phyloP scores from a whole-genome alignment of 495 filamentous ascomycete species.

The Amniculicola lignicola region DNA sequence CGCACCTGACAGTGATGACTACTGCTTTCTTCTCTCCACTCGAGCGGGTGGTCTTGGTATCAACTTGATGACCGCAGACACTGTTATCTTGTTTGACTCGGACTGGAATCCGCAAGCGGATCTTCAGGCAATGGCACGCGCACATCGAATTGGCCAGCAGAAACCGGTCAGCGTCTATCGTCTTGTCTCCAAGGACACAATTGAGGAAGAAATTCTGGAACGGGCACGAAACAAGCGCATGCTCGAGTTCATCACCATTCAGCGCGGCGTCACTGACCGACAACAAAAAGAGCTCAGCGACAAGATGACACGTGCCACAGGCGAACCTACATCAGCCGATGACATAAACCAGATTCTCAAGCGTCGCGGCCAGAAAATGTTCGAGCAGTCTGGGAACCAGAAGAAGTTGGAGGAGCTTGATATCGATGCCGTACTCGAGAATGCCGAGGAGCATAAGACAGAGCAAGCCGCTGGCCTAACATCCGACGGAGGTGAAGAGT shows the following conservation, averaged over 20 bases:
- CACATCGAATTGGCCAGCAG: constrained; percentile 95
- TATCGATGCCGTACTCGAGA: constrained; percentile 92
- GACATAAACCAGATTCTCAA: constrained; percentile 93
- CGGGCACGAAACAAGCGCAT: constrained; percentile 95
- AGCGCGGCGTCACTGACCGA: constrained; percentile 90
- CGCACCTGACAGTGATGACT: constrained; percentile 86
- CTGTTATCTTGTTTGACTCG: constrained; percentile 95
- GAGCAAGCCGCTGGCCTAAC: constrained; percentile 86
- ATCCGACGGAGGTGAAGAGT: constrained; percentile 89
- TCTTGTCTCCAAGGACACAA: constrained; percentile 93
- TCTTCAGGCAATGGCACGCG: constrained; percentile 96
- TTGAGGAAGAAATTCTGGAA: constrained; percentile 96
- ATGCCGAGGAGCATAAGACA: constrained; percentile 92
- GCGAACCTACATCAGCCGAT: constrained; percentile 79
- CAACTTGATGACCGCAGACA: constrained; percentile 98
- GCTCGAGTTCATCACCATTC: constrained; percentile 97
- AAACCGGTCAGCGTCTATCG: constrained; percentile 93
- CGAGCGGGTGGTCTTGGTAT: constrained; percentile 95
- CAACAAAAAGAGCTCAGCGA: constrained; percentile 69
- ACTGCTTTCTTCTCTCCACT: constrained; percentile 93
- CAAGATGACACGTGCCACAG: constrained; percentile 56
- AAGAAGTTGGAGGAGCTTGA: constrained; percentile 96
- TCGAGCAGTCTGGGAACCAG: constrained; percentile 93
- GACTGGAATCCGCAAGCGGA: constrained; percentile 99
- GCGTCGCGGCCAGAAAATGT: constrained; percentile 92